A percentile compares a stretch with the other conserved stretches of the same genome.
phyloP scores from a whole-genome alignment of 192 early-diverging fungal genomes.

The Glomus cerebriforme region DNA sequence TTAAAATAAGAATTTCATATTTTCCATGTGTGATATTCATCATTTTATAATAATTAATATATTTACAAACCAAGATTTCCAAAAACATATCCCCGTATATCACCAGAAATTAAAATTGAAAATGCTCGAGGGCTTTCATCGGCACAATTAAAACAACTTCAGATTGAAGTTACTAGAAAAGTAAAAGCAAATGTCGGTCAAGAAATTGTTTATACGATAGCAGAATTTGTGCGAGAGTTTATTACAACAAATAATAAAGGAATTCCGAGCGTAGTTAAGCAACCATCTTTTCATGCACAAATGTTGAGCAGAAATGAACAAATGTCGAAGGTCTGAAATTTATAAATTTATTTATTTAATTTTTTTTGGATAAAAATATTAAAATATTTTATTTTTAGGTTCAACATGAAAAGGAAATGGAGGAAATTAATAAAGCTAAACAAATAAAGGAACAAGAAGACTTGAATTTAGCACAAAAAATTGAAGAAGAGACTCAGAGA shows the following conservation, averaged over 20 bases:
- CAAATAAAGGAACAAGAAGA: slow-evolving; percentile 39
- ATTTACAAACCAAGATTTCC: slow-evolving; percentile 49
- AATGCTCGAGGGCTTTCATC: slow-evolving; percentile 54
- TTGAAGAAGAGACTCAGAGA: slow-evolving; percentile 43
- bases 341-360: not conserved
- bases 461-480: slow-evolving; percentile 40
- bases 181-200: slow-evolving; percentile 49
- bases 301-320: slow-evolving; percentile 56
- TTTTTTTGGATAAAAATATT: not conserved
- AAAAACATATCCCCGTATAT: slow-evolving; percentile 65
- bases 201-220: slow-evolving; percentile 73
- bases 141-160: slow-evolving; percentile 50
- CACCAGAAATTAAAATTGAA: slow-evolving; percentile 59
- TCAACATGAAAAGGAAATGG: slow-evolving; percentile 41
- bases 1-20: not conserved
- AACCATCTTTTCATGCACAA: slow-evolving; percentile 56
- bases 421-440: slow-evolving; percentile 40
- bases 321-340: slow-evolving; percentile 41
- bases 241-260: slow-evolving; percentile 59
- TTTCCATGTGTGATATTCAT: not conserved
- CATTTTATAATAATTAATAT: slow-evolving; percentile 44
- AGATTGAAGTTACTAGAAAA: slow-evolving; percentile 37
- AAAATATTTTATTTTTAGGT: slow-evolving; percentile 4
- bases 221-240: slow-evolving; percentile 57
- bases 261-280: slow-evolving; percentile 50